Base-by-base conservation (phyloP, 768 basidiomycete genomes). In the Mycena maculata region DNA sequence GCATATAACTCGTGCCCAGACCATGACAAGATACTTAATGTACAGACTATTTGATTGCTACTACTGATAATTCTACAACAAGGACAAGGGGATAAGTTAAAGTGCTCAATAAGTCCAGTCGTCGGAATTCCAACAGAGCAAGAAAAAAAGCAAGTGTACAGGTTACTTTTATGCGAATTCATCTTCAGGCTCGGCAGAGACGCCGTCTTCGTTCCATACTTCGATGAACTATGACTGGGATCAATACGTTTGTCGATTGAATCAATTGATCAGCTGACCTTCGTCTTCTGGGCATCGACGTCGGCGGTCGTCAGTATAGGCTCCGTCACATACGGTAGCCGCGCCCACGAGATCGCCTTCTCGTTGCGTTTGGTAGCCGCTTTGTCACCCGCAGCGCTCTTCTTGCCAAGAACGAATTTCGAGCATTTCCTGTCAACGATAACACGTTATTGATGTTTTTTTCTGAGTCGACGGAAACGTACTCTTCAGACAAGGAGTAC, bases 401-500 rank as follows among this genome's bases (percentile, higher is more conserved):
- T 98, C 85, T 98, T 99, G 22, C 92, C 92, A 6, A 90, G 78
- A 5, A 90, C 85, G 75, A 93, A 98, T 78, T 96, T 98, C 49
- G 86, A 83, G 70, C 95, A 95, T 92, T 98, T 99, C 47, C 96
- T 98, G 63, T 25, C 22, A 52, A 15, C 1, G 10, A 59, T 36
- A 31, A 60, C 71, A 45, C 68, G 33, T 36, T 36, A 36, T 25
- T 33, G 16, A 54, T 42, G 11, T 45, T 42, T 58, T 30, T 16
- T 45, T 55, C 59, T 23, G 60, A 33, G 33, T 23, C 33, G 13
- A 36, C 33, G n/a, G 23, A 68, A 56, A 83, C 92, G 64, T 75
- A 97, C 96, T 98, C 96, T 82, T 99, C 96, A 2, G 94, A 92
- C 41, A 99, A 77, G 2, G 90, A 88, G 74, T 98, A 99, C 16